These are phyloP conservation scores for Camellia japonica DNA, from an alignment of 148 eudicot genomes.

Conservation along the genomic window DNA sequence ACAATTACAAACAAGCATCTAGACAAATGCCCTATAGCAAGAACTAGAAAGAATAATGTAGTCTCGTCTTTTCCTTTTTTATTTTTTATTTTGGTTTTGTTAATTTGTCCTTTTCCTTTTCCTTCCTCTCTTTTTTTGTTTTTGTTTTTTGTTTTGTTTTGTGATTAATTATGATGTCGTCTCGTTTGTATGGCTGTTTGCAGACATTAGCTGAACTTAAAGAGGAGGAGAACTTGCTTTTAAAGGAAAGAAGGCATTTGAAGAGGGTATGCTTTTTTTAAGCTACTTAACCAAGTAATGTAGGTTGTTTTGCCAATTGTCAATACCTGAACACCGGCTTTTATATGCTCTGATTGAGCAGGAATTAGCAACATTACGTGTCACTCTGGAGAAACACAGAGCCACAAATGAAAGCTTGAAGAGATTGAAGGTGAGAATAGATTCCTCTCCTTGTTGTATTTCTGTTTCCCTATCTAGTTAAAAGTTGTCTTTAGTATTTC, in stretches of 20 bases:
- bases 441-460: neutral
- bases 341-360: conserved; percentile 11
- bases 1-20: neutral
- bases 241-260: conserved; percentile 37
- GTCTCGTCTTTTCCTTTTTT: neutral
- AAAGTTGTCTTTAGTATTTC: neutral
- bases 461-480: neutral
- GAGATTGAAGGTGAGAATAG: conserved; percentile 40
- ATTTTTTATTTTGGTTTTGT: neutral
- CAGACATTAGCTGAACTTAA: conserved; percentile 43
- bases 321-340: conserved; percentile 8
- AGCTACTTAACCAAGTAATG: neutral
- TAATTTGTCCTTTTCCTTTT: neutral
- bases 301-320: neutral
- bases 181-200: neutral
- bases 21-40: neutral
- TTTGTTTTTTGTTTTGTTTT: neutral
- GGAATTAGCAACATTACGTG: conserved; percentile 33
- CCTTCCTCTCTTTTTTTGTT: neutral
- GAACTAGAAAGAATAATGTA: no score
- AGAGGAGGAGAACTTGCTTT: conserved; percentile 30
- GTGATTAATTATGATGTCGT: neutral
- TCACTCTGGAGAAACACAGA: conserved; percentile 29
- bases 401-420: conserved; percentile 36
- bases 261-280: conserved; percentile 29